Base-by-base conservation (phyloP, 441 rosid species). In the Eutrema salsugineum region DNA sequence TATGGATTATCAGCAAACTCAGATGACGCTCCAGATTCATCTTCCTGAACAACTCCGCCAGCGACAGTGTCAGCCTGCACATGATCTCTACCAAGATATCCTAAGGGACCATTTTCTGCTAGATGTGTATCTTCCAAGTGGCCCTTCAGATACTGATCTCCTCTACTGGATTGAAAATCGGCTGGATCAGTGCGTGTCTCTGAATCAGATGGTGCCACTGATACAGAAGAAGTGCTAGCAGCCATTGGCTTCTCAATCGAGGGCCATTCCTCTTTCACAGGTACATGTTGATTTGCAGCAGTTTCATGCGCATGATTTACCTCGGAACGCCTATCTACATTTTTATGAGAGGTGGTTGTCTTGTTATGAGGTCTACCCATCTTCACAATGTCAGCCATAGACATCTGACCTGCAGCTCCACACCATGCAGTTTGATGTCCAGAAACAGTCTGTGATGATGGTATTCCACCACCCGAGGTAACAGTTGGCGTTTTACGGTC, bases 331-430 rank as follows among this genome's bases (percentile, higher is more conserved):
- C 64, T 59, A 70, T 46, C 66, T 77, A 60, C 67, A 30, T 55
- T 89, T 36, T 73, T 76, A 46, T 12, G 42, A 32, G 55, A 32
- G 44, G 44, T 43, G 0, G 24, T 68, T 19, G 55, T 32, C 33
- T 56, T 70, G 75, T 11, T 83, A 82, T 15, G 56, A 16, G 94
- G 97, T 83, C 84, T 84, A 51, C 98, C 97, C 94, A 85, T 87
- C 83, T 92, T 92, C 70, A 92, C 98, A 73, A 92, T 86, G 78
- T 92, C 97, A 74, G 97, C 97, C 97, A 93, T 88, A 14, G 97
- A 93, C 73, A 81, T 80, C 70, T 93, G 94, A 75, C 88, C 59
- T 22, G 60, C 48, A 46, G 74, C 82, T 69, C 88, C 91, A 27
- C 63, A 27, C 96, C 96, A 89, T 42, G 93, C 70, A 83, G 91